These are phyloP conservation scores for Diplogelasinospora grovesii DNA, from an alignment of 495 filamentous ascomycete species.

Conservation along the genomic window DNA sequence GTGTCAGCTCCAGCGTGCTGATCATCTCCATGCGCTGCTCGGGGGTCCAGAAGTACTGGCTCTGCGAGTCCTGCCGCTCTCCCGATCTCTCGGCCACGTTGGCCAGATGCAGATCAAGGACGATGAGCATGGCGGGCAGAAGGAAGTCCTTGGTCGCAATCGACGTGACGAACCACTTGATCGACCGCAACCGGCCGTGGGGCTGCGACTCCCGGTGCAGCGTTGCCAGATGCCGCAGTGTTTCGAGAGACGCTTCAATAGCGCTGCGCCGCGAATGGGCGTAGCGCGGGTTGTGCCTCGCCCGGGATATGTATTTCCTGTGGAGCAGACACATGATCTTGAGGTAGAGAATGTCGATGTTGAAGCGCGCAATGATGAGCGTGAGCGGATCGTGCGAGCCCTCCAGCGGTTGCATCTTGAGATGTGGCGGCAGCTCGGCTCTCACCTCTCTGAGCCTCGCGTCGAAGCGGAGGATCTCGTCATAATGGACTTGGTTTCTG, in stretches of 20 bases:
- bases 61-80: conserved; percentile 32
- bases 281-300: conserved; percentile 65
- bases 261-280: conserved; percentile 74
- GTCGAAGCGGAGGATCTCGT: conserved; percentile 74
- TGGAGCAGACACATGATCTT: conserved; percentile 80
- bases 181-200: conserved; percentile 61
- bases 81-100: conserved; percentile 28
- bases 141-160: conserved; percentile 81
- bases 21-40: conserved; percentile 74
- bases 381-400: conserved; percentile 69
- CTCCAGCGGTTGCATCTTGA: conserved; percentile 62
- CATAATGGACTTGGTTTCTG: conserved; percentile 57
- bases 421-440: conserved; percentile 58
- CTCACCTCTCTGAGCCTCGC: conserved; percentile 62
- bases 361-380: conserved; percentile 75
- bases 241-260: conserved; percentile 70
- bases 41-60: conserved; percentile 59
- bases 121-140: conserved; percentile 83
- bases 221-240: conserved; percentile 68
- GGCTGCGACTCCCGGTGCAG: conserved; percentile 69
- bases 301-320: conserved; percentile 69
- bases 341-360: conserved; percentile 73
- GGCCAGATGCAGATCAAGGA: conserved; percentile 63
- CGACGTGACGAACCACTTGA: conserved; percentile 67
- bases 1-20: conserved; percentile 59